Base-by-base conservation (phyloP, 306 rosid species). In the Sicyos edulis region DNA sequence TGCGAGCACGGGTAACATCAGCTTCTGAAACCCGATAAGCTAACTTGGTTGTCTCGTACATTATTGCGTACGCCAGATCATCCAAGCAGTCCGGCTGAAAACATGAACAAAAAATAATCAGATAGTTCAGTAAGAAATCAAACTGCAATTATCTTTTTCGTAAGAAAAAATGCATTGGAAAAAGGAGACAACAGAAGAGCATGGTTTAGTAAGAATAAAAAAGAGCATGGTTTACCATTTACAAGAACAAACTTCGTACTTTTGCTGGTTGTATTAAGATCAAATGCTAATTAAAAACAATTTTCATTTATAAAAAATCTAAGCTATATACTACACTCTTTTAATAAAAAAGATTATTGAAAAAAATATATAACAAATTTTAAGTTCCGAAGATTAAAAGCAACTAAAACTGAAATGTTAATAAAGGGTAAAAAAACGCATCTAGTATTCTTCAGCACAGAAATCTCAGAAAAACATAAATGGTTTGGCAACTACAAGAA, bases 51-150 rank as follows among this genome's bases (percentile, higher is more conserved):
- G 79, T 81, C 82, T 91, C 96, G 62, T 87, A 79, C 97, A 91
- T 89, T 74, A 91, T 87, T 72, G 93, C 91, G 78, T 82, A 91
- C 49, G 97, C 87, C 77, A 91, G 82, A 82, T 91, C 97, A 77
- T 87, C 87, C 76, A 91, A 73, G 80, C 80, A 75, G 78, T 79
- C 97, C n/a, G 87, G 78, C 97, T 88, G 85, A 59, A 85, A 29
- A 59, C 62, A 57, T 70, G 52, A 55, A 47, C 54, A 61, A 2
- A 42, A 42, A 47, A 61, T n/a, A 10, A 5, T 34, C 53, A 20
- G 11, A 19, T 21, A 22, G 3, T 45, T 67, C 20, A 45, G 55
- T 40, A 68, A 68, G 8, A 22, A 49, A 47, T 7, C 4, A 0
- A 68, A 67, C 40, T 67, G 42, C 72, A 45, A 9, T 68, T 65